Conservation (phyloP, 2,329 filamentous ascomycete genomes). For the Phoma sp. region DNA sequence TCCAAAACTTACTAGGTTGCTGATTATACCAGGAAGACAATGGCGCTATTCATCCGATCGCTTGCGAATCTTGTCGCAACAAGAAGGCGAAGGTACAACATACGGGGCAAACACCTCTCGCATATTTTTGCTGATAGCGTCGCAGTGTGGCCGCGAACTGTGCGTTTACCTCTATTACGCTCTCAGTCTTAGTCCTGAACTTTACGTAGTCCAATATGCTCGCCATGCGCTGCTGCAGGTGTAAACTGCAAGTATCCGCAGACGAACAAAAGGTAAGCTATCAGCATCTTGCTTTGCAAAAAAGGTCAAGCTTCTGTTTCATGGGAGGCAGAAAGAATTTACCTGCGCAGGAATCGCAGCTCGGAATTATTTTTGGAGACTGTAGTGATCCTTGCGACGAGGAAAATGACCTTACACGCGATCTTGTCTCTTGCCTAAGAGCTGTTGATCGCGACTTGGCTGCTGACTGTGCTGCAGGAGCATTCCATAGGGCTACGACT, state of each 20-base stretch:
- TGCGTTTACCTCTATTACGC: not conserved
- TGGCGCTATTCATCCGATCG: constrained; percentile 26
- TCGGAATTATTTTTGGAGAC: too few relatives aligned
- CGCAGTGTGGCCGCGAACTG: constrained; percentile 31
- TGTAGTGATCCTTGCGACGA: too few relatives aligned
- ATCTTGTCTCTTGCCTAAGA: too few relatives aligned
- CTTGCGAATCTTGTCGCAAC: constrained; percentile 33
- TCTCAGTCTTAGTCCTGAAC: not conserved
- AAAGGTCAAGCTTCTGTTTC: too few relatives aligned
- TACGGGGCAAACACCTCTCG: too few relatives aligned
- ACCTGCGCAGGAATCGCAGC: too few relatives aligned
- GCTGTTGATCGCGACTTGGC: too few relatives aligned
- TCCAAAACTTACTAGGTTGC: constrained; percentile 1
- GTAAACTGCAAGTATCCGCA: constrained; percentile 26
- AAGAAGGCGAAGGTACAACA: constrained; percentile 33
- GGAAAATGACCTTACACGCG: too few relatives aligned
- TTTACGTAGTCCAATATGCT: constrained; percentile 20
- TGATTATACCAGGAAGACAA: constrained; percentile 15
- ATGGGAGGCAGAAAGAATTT: too few relatives aligned
- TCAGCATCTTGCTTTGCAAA: too few relatives aligned
- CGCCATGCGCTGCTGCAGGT: constrained; percentile 22
- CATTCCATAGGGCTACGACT: constrained; percentile 32
- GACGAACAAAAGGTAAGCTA: constrained; percentile 27
- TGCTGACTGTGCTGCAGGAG: constrained; percentile 17
- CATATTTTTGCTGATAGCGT: constrained; percentile 6